Percentiles rank a stretch among this genome's conserved stretches.
Evolutionary conservation across 257 asterid species (phyloP).

Genomic region (Fraxinus excelsior): DNA sequence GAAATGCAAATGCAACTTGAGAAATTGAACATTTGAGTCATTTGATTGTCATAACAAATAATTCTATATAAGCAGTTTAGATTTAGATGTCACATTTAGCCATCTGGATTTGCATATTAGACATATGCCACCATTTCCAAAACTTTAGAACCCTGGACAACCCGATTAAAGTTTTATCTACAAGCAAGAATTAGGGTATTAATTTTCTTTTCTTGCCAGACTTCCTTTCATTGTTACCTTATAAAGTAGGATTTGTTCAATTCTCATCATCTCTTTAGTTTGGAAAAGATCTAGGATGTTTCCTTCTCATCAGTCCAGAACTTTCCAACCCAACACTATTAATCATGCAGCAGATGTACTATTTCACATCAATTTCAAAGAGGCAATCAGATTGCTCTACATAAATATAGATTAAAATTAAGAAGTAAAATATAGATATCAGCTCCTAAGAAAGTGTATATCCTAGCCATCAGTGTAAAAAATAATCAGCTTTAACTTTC

Average conservation of each 20-base stretch:
- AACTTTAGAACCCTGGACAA: neutral
- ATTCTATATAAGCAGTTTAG: neutral
- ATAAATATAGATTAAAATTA: neutral
- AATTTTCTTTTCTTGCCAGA: slow-evolving; percentile 1
- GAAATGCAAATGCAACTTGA: neutral
- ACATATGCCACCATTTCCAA: neutral
- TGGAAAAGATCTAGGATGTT: neutral
- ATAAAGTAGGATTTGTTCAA: neutral
- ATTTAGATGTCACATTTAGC: neutral
- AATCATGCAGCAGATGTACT: neutral
- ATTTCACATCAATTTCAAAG: neutral
- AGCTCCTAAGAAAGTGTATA: neutral
- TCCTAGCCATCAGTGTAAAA: slow-evolving; percentile 13
- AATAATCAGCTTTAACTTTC: slow-evolving; percentile 14
- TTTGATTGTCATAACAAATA: neutral
- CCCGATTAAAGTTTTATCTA: neutral
- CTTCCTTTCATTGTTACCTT: slow-evolving; percentile 3
- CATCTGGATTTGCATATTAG: neutral
- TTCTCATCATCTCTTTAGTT: neutral
- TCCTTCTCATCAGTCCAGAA: slow-evolving; percentile 17
- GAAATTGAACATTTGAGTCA: neutral
- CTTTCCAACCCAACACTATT: slow-evolving; percentile 13
- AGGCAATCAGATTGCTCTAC: neutral
- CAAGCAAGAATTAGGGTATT: neutral
- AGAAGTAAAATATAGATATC: neutral